These are phyloP conservation scores for Sechiopsis laciniata DNA, from an alignment of 306 rosid species.

Conservation along the genomic window DNA sequence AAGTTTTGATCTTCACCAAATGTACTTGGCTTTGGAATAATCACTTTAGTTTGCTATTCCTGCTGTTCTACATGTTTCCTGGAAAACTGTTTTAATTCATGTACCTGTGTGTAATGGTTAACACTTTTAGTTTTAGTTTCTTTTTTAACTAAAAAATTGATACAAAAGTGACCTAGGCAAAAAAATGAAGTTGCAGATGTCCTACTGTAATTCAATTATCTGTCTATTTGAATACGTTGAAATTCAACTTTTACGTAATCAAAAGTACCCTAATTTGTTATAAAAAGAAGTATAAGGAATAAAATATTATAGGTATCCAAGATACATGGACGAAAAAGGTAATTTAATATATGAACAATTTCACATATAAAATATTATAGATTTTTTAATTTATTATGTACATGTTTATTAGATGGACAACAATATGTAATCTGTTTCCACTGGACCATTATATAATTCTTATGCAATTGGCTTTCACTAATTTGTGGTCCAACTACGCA, in stretches of 20 bases:
- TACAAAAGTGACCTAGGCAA: background rate
- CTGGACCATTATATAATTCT: background rate
- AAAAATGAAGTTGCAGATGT: background rate
- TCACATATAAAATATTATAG: background rate
- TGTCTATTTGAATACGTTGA: background rate
- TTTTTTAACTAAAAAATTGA: background rate
- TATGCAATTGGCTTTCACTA: background rate
- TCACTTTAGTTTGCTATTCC: slow-evolving; percentile 6
- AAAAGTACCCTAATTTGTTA: background rate
- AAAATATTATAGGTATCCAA: background rate
- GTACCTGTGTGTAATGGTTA: background rate
- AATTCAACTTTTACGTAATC: background rate
- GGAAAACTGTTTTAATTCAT: background rate
- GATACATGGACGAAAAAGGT: background rate
- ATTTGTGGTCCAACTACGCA: background rate
- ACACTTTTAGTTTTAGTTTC: background rate
- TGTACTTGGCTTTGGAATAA: background rate
- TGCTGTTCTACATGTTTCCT: background rate
- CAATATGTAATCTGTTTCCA: background rate
- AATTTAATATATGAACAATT: background rate
- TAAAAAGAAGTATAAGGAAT: background rate
- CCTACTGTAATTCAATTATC: background rate
- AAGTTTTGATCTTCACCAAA: slow-evolving; percentile 17
- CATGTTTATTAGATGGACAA: slow-evolving; percentile 3
- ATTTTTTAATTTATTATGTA: background rate